Conservation (phyloP, 1,284 basidiomycete species). For the Cystobasidium pallidum region DNA sequence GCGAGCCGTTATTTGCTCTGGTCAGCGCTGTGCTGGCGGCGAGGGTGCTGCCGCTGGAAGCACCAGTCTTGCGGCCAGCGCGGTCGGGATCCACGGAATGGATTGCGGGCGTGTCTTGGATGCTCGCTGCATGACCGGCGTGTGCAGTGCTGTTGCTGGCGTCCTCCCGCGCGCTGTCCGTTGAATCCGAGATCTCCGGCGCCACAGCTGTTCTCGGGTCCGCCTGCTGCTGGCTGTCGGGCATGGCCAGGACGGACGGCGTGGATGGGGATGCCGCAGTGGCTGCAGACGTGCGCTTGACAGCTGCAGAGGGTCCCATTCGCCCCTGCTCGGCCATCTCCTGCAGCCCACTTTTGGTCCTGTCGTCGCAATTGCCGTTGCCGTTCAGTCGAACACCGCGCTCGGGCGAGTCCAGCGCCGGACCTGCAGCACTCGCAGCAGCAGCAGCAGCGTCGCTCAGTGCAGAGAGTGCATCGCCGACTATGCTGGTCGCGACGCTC, state of each 20-base stretch:
- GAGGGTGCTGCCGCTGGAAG: no score
- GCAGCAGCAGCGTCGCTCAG: conserved; percentile 17
- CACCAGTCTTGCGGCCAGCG: neutral
- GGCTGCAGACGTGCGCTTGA: neutral
- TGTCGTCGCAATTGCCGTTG: neutral
- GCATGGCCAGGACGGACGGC: neutral
- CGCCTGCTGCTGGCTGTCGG: neutral
- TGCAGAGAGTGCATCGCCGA: conserved; percentile 21
- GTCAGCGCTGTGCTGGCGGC: neutral
- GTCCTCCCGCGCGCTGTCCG: neutral
- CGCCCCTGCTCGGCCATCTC: neutral
- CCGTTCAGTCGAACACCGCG: neutral
- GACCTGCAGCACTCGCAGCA: neutral
- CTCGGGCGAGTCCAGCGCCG: neutral
- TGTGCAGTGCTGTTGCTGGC: neutral
- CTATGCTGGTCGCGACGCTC: neutral
- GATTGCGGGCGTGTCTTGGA: neutral
- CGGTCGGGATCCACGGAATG: neutral
- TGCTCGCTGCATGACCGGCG: neutral
- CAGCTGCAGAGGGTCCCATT: neutral
- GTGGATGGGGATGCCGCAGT: neutral
- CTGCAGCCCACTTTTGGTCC: neutral
- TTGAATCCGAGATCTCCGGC: neutral
- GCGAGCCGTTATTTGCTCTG: neutral
- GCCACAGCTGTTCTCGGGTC: neutral